phyloP scores from a whole-genome alignment of 2,329 filamentous ascomycete genomes.

The Aspergillus pseudonomiae region DNA sequence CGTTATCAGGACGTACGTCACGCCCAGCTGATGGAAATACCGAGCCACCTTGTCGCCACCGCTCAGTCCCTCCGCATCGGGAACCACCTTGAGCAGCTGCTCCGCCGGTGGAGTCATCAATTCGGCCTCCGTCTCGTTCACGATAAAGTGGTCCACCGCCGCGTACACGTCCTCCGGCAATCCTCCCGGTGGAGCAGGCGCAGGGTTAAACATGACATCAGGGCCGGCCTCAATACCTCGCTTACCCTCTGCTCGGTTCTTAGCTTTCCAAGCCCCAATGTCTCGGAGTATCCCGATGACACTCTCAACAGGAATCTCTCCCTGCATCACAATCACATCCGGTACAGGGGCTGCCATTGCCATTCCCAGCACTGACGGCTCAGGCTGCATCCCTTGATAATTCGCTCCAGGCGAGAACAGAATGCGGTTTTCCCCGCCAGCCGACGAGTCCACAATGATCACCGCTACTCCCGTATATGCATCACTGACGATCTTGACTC shows the following conservation, averaged over 20 bases:
- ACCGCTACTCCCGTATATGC: conserved; percentile 71
- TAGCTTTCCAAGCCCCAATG: conserved; percentile 36
- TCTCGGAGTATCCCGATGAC: conserved; percentile 62
- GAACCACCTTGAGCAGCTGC: conserved; percentile 30
- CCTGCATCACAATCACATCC: conserved; percentile 72
- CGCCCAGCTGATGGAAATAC: conserved; percentile 69
- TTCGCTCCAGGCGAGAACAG: conserved; percentile 75
- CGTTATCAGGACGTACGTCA: conserved; percentile 79
- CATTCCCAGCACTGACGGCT: conserved; percentile 41
- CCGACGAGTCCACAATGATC: conserved; percentile 73
- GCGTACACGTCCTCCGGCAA: conserved; percentile 69
- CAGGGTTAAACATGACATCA: conserved; percentile 80
- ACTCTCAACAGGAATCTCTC: conserved; percentile 72
- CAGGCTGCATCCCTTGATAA: conserved; percentile 47
- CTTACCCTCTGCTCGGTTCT: conserved; percentile 47
- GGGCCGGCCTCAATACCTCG: conserved; percentile 46
- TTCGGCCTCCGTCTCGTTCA: conserved; percentile 89
- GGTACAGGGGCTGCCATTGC: conserved; percentile 50
- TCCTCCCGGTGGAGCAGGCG: conserved; percentile 75
- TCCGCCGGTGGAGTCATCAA: conserved; percentile 63
- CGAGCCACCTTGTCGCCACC: conserved; percentile 58
- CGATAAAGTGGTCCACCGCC: conserved; percentile 74
- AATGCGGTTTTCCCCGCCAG: conserved; percentile 74
- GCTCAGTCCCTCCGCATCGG: conserved; percentile 45
- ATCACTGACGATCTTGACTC: conserved; percentile 51